Base-by-base conservation (phyloP, 495 filamentous ascomycete species). In the Elasticomyces elasticus region DNA sequence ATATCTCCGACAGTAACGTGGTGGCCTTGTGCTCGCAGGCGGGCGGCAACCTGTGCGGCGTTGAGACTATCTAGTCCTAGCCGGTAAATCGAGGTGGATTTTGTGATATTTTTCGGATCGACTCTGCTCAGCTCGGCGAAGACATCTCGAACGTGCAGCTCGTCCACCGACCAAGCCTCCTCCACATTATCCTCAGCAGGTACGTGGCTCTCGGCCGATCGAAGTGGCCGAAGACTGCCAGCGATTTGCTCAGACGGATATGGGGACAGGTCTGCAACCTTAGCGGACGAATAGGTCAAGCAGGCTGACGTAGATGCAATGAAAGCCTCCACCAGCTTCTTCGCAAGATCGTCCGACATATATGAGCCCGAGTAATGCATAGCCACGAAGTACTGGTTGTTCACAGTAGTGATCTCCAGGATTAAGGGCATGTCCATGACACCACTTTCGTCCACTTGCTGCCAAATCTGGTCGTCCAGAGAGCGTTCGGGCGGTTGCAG, bases 1-100 rank as follows among this genome's bases (percentile, higher is more conserved):
- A 94, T 78, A 60, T 92, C 85, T 24, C 77, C 74, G 0, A 82
- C 79, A 4, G 74, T 70, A 11, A 87, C 67, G 3, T 68, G 51
- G 11, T 70, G 66, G 4, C 64, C 67, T n/a, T 50, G 33, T 24
- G 53, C 58, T 33, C 69, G 54, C 1, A 73, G 61, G 20, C 38
- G 26, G 1, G 65, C 33, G 2, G 71, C 69, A 38, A 73, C 45
- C 51, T 72, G 69, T 30, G 67, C 65, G n/a, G 71, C 71, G 51
- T 66, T 72, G 30, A 73, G 66, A 41, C 71, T 73, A 50, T 73
- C 71, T 0, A 73, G 55, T 1, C 71, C 71, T 5, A 72, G 60
- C 41, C 65, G 69, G 51, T 66, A 72, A 15, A 73, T 71, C 11
- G 71, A 64, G 0, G 69, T 69, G 15, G 43, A 27, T 10, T 51